Conservation (phyloP, 2,329 filamentous ascomycete species). For the Colletotrichum sp. region DNA sequence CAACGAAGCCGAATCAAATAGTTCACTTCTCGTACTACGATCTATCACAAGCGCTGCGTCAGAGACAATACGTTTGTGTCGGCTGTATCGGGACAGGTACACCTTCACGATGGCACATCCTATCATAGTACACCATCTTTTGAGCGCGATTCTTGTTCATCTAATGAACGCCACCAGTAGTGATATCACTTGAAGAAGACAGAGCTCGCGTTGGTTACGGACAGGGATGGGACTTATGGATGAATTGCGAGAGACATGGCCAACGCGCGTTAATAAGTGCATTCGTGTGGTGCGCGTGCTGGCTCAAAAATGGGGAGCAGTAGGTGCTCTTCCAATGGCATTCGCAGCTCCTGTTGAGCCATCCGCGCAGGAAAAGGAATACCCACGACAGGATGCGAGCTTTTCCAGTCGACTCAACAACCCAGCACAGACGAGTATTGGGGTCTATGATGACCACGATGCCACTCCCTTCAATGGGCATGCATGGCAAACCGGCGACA, state of each 20-base stretch:
- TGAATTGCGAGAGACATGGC: not conserved
- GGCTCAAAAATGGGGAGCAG: not conserved
- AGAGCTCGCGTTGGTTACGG: not conserved
- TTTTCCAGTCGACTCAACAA: not conserved
- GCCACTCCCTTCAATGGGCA: not conserved
- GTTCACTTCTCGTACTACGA: not conserved
- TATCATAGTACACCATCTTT: not conserved
- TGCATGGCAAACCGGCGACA: not conserved
- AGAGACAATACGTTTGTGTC: not conserved
- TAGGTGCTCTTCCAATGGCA: not conserved
- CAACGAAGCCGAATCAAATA: not conserved
- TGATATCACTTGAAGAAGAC: not conserved
- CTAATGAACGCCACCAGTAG: not conserved
- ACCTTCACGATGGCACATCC: not conserved
- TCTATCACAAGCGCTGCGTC: not conserved
- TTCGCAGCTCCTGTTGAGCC: not conserved
- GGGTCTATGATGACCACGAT: not conserved
- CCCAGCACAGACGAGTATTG: not conserved
- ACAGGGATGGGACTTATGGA: not conserved
- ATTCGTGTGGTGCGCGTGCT: not conserved
- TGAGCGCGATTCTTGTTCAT: not conserved
- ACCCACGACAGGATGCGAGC: not conserved
- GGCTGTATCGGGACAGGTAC: not conserved
- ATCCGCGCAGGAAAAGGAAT: not conserved
- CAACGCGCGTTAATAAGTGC: not conserved